Percentiles rank a stretch among this genome's conserved stretches.
These are phyloP conservation scores for Avena atlantica DNA, from an alignment of 176 grass and related monocot genomes.

Conservation along the genomic window DNA sequence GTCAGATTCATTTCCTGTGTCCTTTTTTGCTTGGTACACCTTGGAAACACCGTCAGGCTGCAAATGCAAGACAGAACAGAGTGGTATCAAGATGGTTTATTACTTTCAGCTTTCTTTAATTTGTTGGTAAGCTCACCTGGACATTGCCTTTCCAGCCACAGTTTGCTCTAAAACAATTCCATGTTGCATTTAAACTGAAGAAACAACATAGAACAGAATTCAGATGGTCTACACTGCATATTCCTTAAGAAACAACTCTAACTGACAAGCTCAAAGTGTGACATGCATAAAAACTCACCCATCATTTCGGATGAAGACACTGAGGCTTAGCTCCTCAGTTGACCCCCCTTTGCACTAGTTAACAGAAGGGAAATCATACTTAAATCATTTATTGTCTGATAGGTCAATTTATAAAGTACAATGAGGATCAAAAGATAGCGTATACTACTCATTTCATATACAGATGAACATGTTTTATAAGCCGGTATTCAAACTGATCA, in stretches of 20 bases:
- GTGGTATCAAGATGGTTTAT: conserved; percentile 13
- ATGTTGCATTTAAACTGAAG: conserved; percentile 54
- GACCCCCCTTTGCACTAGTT: conserved; percentile 66
- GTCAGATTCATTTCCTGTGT: conserved; percentile 23
- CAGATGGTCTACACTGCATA: conserved; percentile 24
- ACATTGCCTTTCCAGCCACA: conserved; percentile 80
- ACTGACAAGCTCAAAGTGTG: conserved; percentile 18
- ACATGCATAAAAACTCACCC: conserved; percentile 55
- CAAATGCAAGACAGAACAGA: conserved; percentile 23
- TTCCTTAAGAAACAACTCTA: conserved; percentile 22
- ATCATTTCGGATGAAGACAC: conserved; percentile 47
- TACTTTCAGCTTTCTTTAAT: conserved; percentile 20
- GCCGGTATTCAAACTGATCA: neutral
- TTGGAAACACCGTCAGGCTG: conserved; percentile 50
- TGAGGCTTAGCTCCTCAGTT: conserved; percentile 55
- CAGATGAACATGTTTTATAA: conserved; percentile 2
- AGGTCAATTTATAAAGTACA: conserved; percentile 19
- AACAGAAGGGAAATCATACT: conserved; percentile 46
- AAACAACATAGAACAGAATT: conserved; percentile 38
- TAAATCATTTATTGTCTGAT: conserved; percentile 32
- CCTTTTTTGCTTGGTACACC: conserved; percentile 33
- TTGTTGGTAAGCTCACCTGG: conserved; percentile 45
- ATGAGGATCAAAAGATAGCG: conserved; percentile 15
- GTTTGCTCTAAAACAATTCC: conserved; percentile 79
- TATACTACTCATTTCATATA: neutral